Evolutionary conservation across 2,329 filamentous ascomycete species (phyloP).

Genomic region (Microcyclospora pomicola): DNA sequence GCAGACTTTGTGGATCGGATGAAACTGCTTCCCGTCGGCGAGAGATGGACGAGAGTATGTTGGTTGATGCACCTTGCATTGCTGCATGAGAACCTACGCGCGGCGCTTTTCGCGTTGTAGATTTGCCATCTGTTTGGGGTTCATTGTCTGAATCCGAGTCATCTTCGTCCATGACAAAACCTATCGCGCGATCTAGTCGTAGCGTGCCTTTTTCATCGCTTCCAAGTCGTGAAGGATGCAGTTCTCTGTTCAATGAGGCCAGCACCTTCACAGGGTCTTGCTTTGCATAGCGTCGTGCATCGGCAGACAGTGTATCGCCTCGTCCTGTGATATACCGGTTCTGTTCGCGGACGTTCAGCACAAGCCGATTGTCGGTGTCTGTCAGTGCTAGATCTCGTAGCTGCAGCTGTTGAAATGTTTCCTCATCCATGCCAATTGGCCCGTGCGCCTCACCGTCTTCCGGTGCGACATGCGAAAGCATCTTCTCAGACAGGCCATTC

Average conservation of each 20-base stretch:
- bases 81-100: conserved; percentile 59
- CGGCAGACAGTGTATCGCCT: conserved; percentile 29
- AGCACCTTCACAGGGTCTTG: conserved; percentile 60
- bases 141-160: conserved; percentile 36
- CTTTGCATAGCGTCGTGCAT: conserved; percentile 47
- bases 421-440: conserved; percentile 55
- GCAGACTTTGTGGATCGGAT: conserved; percentile 13
- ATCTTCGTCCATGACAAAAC: conserved; percentile 55
- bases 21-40: conserved; percentile 28
- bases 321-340: conserved; percentile 58
- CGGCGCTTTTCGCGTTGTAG: conserved; percentile 1
- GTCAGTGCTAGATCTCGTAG: conserved; percentile 69
- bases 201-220: conserved; percentile 18
- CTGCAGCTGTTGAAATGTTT: conserved; percentile 58
- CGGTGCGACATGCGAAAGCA: conserved; percentile 75
- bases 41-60: conserved; percentile 51
- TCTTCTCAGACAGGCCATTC: conserved; percentile 83
- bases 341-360: conserved; percentile 79
- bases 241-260: conserved; percentile 46
- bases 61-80: conserved; percentile 48
- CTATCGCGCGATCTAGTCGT: conserved; percentile 48
- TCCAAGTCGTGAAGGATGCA: conserved; percentile 34
- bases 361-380: conserved; percentile 60
- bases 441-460: conserved; percentile 56
- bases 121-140: conserved; percentile 11